These are phyloP conservation scores for Globisporangium spiculum DNA, from an alignment of 352 stramenopile species.

Conservation along the genomic window DNA sequence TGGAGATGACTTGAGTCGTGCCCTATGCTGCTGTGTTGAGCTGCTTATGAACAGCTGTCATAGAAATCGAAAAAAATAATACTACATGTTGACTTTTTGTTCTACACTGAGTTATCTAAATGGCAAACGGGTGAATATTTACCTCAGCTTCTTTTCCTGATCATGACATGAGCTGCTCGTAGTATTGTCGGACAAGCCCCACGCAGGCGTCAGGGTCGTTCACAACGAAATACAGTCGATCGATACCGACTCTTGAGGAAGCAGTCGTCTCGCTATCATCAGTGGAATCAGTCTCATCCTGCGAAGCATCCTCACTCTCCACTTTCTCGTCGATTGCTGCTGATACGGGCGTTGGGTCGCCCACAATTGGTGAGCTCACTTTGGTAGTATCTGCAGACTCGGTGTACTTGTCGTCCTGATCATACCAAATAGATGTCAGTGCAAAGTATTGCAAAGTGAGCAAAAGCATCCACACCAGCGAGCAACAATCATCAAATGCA, in stretches of 20 bases:
- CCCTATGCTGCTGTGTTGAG: too few relatives aligned
- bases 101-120: constrained; percentile 2
- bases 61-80: neutral
- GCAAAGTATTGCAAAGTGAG: neutral
- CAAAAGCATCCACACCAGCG: neutral
- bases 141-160: neutral
- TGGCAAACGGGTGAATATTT: neutral
- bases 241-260: neutral
- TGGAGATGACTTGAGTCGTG: too few relatives aligned
- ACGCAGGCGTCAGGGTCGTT: constrained; percentile 19
- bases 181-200: constrained; percentile 18
- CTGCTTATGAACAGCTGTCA: too few relatives aligned
- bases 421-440: neutral
- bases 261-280: neutral
- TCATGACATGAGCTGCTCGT: constrained; percentile 17
- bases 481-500: constrained; percentile 3
- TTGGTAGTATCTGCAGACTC: constrained; percentile 8
- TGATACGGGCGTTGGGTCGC: neutral
- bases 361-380: neutral
- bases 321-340: neutral
- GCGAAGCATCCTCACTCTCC: neutral
- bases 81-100: neutral
- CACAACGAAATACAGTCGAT: constrained; percentile 19
- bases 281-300: neutral
- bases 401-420: constrained; percentile 7